These are phyloP conservation scores for Gynandropsis gynandra DNA, from an alignment of 345 rosid genomes.

Conservation along the genomic window DNA sequence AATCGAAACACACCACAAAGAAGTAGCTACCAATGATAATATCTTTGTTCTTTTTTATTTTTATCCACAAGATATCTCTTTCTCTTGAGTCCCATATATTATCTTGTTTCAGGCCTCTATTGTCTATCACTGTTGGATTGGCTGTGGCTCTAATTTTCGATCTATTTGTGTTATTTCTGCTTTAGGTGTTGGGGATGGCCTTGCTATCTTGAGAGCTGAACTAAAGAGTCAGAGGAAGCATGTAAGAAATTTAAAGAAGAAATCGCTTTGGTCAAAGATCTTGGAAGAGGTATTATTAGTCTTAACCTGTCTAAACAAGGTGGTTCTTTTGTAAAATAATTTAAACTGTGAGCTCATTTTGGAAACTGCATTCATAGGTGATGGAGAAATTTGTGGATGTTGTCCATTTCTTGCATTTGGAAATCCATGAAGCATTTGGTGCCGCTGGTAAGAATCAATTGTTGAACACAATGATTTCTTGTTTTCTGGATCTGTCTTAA, in stretches of 20 bases:
- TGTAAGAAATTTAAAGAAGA: slow-evolving; percentile 81
- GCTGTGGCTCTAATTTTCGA: background rate
- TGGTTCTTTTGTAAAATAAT: background rate
- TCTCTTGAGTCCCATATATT: too few relatives aligned
- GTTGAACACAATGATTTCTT: slow-evolving; percentile 1
- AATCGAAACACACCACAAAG: slow-evolving; percentile 60
- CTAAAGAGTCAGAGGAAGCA: slow-evolving; percentile 88
- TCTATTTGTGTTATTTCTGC: slow-evolving; percentile 9
- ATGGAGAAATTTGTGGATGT: slow-evolving; percentile 95
- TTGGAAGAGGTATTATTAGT: slow-evolving; percentile 89
- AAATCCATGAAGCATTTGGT: slow-evolving; percentile 86
- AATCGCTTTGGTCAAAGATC: slow-evolving; percentile 92
- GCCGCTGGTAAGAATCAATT: slow-evolving; percentile 52
- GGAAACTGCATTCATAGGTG: slow-evolving; percentile 51
- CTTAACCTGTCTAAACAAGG: slow-evolving; percentile 3
- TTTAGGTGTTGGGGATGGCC: slow-evolving; percentile 60
- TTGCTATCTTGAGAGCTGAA: slow-evolving; percentile 81
- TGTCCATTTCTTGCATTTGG: slow-evolving; percentile 89
- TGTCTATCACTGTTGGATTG: slow-evolving; percentile 6
- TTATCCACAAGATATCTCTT: too few relatives aligned
- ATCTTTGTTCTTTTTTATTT: background rate
- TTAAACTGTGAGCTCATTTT: slow-evolving; percentile 12
- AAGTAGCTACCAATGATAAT: slow-evolving; percentile 33
- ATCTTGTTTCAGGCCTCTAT: background rate
- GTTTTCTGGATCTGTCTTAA: background rate